Percentiles rank a stretch among this genome's conserved stretches.
Evolutionary conservation across 2,329 filamentous ascomycete genomes (phyloP).

Genomic region (Sporothrix schenckii): DNA sequence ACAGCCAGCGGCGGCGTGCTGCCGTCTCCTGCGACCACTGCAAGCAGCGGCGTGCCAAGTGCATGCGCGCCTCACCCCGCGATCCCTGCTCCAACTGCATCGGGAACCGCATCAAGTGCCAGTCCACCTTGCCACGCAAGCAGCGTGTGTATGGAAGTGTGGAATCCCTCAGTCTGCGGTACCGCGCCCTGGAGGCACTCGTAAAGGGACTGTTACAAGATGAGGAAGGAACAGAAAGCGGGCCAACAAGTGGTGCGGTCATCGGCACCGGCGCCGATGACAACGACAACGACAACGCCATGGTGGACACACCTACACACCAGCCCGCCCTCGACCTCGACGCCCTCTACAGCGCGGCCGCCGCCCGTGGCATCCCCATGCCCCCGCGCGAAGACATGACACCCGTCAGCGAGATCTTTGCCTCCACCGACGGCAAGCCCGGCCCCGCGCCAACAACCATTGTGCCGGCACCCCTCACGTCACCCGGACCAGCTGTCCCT

Average conservation of each 20-base stretch:
- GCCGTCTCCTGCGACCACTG: slow-evolving; percentile 52
- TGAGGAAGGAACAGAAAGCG: slow-evolving; percentile 39
- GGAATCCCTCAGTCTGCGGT: slow-evolving; percentile 47
- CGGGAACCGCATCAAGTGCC: slow-evolving; percentile 47
- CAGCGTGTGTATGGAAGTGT: slow-evolving; percentile 50
- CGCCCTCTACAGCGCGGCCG: slow-evolving; percentile 33
- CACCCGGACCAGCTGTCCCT: background rate
- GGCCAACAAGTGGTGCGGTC: background rate
- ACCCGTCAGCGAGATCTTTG: slow-evolving; percentile 34
- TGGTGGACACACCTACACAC: slow-evolving; percentile 13
- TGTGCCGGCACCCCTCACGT: slow-evolving; percentile 25
- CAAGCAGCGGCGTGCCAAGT: slow-evolving; percentile 53
- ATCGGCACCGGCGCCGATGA: background rate
- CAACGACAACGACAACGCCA: slow-evolving; percentile 9
- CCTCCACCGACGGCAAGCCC: background rate
- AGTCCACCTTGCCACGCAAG: slow-evolving; percentile 50
- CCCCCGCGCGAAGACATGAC: slow-evolving; percentile 35
- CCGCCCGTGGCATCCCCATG: slow-evolving; percentile 34
- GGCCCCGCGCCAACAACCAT: slow-evolving; percentile 23
- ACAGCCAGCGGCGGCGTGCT: slow-evolving; percentile 50
- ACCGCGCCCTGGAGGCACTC: slow-evolving; percentile 49
- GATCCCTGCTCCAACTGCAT: slow-evolving; percentile 49
- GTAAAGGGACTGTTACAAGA: slow-evolving; percentile 48
- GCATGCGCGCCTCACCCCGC: slow-evolving; percentile 45
- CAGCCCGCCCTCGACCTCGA: slow-evolving; percentile 32